Conservation (phyloP, 1,284 basidiomycete species). For the Irpex sp. region DNA sequence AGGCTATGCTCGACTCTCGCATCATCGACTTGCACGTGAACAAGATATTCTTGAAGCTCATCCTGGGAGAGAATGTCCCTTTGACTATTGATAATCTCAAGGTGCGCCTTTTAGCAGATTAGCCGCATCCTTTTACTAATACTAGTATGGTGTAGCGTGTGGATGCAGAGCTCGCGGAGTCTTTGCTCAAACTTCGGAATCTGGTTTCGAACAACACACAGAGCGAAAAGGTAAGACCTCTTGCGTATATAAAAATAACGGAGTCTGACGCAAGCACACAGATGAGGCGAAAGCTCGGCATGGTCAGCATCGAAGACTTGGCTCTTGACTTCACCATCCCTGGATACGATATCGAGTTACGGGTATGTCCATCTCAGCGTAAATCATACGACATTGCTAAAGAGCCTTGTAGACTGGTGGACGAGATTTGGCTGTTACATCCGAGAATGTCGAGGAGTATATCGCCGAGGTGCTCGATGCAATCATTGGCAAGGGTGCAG, state of each 20-base stretch:
- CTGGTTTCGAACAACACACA: constrained; percentile 34
- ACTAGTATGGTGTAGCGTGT: constrained; percentile 50
- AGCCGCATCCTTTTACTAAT: neutral
- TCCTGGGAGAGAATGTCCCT: constrained; percentile 84
- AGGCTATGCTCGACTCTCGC: constrained; percentile 94
- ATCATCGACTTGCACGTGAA: constrained; percentile 97
- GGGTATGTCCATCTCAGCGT: constrained; percentile 41
- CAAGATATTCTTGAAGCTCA: constrained; percentile 85
- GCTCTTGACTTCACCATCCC: constrained; percentile 95
- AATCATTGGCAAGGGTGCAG: constrained; percentile 75
- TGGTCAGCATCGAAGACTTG: constrained; percentile 79
- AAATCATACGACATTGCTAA: constrained; percentile 5
- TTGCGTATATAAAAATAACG: neutral
- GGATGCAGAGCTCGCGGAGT: constrained; percentile 82
- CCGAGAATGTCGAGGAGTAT: constrained; percentile 88
- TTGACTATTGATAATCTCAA: constrained; percentile 80
- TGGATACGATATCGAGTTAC: constrained; percentile 90
- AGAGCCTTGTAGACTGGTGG: constrained; percentile 60
- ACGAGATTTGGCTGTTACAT: constrained; percentile 74
- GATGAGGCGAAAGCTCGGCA: constrained; percentile 53
- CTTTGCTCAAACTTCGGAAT: constrained; percentile 75
- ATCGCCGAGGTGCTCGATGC: constrained; percentile 77
- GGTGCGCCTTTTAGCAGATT: constrained; percentile 37
- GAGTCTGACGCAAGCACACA: constrained; percentile 15
- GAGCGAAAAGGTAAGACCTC: constrained; percentile 45